These are phyloP conservation scores for Candida maltosa DNA, from an alignment of 805 yeast species.

Conservation along the genomic window DNA sequence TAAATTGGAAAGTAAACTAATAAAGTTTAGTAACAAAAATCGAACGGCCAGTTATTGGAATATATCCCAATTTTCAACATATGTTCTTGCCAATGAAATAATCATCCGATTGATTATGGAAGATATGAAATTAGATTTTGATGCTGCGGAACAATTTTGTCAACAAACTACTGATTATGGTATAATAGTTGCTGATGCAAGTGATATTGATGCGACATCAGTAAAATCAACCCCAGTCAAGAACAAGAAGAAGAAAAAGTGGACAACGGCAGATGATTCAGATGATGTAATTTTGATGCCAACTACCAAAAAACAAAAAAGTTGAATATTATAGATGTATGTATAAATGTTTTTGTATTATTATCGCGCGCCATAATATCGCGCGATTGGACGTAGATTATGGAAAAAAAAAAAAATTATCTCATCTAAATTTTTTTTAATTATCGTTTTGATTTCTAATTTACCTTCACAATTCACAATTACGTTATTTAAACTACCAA, in stretches of 20 bases:
- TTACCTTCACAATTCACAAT: too few species aligned
- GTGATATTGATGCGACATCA: constrained; percentile 23
- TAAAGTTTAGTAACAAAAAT: constrained; percentile 24
- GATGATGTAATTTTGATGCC: too few species aligned
- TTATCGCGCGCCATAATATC: too few species aligned
- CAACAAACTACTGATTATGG: constrained; percentile 50
- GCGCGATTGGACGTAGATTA: too few species aligned
- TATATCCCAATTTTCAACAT: constrained; percentile 48
- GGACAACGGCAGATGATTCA: background rate
- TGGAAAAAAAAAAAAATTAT: too few species aligned
- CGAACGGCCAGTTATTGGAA: constrained; percentile 62
- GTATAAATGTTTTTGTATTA: too few species aligned
- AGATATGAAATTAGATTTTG: constrained; percentile 36
- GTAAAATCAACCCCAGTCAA: background rate
- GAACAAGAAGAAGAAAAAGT: background rate
- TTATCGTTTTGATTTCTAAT: too few species aligned
- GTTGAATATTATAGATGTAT: too few species aligned
- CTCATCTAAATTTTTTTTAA: too few species aligned
- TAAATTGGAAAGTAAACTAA: constrained; percentile 26
- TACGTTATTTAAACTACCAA: too few species aligned
- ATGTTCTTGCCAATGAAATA: constrained; percentile 64
- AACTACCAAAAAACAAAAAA: too few species aligned
- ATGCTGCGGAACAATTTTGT: constrained; percentile 46
- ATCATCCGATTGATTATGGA: constrained; percentile 48
- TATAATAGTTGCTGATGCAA: constrained; percentile 25